phyloP scores from a whole-genome alignment of 1,139 yeast species.

The Saccharomyces pastorianus region DNA sequence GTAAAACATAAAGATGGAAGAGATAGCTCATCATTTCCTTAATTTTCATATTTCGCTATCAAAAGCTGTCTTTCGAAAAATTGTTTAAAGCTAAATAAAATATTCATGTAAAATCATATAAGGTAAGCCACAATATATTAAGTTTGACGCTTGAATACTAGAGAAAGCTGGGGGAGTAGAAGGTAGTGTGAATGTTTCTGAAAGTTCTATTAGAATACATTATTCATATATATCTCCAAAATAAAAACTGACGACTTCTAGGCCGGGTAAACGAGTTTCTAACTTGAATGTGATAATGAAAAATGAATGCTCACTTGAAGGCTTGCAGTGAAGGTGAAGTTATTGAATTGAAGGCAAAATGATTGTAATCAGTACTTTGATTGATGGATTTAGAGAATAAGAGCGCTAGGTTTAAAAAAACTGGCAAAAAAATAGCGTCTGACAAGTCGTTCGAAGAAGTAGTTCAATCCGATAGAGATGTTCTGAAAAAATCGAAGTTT shows the following conservation, averaged over 20 bases:
- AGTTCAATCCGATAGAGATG: conserved; percentile 8
- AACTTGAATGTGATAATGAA: background rate
- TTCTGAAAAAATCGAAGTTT: conserved; percentile 27
- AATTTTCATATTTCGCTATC: background rate
- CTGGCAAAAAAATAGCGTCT: background rate
- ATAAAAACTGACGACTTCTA: background rate
- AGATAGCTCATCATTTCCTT: too few species aligned
- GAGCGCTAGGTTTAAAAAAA: background rate
- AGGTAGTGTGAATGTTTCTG: background rate
- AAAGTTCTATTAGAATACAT: too few species aligned
- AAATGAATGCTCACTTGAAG: background rate
- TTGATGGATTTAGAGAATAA: background rate
- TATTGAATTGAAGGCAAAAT: background rate
- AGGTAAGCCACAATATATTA: background rate
- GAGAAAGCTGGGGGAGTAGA: background rate
- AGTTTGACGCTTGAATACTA: background rate
- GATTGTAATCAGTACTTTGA: background rate
- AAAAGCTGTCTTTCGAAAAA: background rate
- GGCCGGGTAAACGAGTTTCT: background rate
- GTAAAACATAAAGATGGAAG: conserved; percentile 4
- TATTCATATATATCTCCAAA: background rate
- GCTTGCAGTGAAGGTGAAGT: background rate
- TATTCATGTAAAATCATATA: background rate
- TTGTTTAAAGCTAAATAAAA: background rate
- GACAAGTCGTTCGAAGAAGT: conserved; percentile 5